Evolutionary conservation across 306 rosid genomes (phyloP).

Genomic region (Dalbergia cochinchinensis): DNA sequence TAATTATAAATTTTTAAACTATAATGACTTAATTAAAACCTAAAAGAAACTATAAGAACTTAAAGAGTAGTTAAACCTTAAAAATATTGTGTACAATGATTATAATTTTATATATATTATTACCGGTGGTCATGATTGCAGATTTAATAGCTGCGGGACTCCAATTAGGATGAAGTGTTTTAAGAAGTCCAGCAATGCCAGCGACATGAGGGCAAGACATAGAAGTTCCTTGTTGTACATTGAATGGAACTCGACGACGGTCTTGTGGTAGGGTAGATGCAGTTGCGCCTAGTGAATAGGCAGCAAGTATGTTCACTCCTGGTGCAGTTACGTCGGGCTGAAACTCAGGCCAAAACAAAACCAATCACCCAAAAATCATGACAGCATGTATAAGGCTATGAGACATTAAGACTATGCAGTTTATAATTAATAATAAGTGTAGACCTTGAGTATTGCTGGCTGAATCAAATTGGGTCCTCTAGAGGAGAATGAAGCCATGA

Average conservation of each 20-base stretch:
- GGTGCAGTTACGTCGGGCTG: not conserved
- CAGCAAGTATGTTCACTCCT: not conserved
- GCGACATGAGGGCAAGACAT: not conserved
- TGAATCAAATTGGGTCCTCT: not conserved
- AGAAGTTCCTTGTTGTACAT: conserved; percentile 32
- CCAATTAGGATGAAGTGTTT: not conserved
- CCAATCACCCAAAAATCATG: not conserved
- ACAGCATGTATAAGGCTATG: not conserved
- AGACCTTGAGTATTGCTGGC: not conserved
- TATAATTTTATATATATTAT: not conserved
- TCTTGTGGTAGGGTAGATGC: conserved; percentile 2
- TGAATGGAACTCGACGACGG: not conserved
- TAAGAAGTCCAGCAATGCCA: conserved; percentile 30
- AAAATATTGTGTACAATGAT: too few species aligned
- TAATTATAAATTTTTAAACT: too few species aligned
- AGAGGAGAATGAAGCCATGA: not conserved
- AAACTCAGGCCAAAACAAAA: not conserved
- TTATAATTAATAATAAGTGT: not conserved
- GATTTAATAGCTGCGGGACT: not conserved
- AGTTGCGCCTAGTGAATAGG: conserved; percentile 11
- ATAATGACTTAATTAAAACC: too few species aligned
- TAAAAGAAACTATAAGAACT: too few species aligned
- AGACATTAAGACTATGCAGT: not conserved
- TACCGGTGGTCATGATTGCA: not conserved
- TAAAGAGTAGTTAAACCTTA: too few species aligned